Base-by-base conservation (phyloP, 768 basidiomycete species). In the Xerocomellus amylosporus region DNA sequence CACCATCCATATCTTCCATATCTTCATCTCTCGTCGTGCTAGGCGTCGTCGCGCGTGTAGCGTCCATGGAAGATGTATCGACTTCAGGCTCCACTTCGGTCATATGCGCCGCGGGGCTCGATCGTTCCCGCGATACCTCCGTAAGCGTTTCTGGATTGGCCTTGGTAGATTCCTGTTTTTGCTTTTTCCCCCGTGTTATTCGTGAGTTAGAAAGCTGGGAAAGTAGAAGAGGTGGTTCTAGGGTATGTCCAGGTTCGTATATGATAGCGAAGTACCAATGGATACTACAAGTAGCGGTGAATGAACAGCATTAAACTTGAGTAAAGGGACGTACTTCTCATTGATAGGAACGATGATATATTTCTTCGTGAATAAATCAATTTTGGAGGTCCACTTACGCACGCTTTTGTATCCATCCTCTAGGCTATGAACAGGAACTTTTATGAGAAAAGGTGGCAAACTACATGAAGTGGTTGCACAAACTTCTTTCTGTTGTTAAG, bases 201-300 rank as follows among this genome's bases (percentile, higher is more conserved):
- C 60, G 66, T 45, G 39, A 3, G 7, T 33, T 50, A 33, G 53
- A 41, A n/a, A 31, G n/a, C 19, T 44, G 60, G n/a, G 33, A 28
- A 8, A 8, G 62, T 10, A 72, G 73, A 28, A 78, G 75, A n/a
- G 78, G 74, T 13, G 84, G 76, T 34, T 79, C 69, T 66, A 88
- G 72, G 8, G 80, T 73, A 45, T 76, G 70, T 49, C 82, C 84
- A 1, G 97, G 96, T 55, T 88, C 85, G 68, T 84, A 88, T 60
- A 99, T 96, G 57, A 98, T 85, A 15, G 92, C 95, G 38, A 98
- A 82, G 71, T 97, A 98, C 97, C 97, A 98, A 73, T 99, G 97
- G 41, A 92, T 72, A 62, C 96, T 98, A 59, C 9, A 31, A 28
- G 28, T 19, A 51, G 28, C 5, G 5, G 24, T 71, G 34, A 63